phyloP scores from a whole-genome alignment of 805 yeast genomes.

The Ogataea pini region DNA sequence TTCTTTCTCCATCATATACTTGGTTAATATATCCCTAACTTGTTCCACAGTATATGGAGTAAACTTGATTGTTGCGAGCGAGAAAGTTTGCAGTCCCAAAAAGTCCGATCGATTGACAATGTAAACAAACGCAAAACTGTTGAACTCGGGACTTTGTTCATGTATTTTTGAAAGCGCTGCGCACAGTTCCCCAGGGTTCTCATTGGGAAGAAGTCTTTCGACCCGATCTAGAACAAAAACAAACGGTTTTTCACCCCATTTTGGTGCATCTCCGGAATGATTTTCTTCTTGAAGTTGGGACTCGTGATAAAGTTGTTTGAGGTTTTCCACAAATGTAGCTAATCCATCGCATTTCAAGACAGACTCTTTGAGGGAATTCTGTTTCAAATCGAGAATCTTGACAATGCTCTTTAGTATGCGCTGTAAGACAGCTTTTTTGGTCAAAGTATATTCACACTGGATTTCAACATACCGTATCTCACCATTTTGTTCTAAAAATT shows the following conservation, averaged over 20 bases:
- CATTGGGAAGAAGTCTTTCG: constrained; percentile 40
- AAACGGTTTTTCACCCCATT: constrained; percentile 33
- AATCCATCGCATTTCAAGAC: constrained; percentile 42
- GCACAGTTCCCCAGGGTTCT: constrained; percentile 39
- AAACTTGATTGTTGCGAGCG: constrained; percentile 45
- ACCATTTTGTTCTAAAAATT: constrained; percentile 18
- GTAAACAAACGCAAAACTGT: constrained; percentile 40
- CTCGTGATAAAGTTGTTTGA: constrained; percentile 38
- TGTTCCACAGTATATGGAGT: constrained; percentile 40
- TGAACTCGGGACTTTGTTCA: constrained; percentile 38
- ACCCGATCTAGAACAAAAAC: constrained; percentile 49
- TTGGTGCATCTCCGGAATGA: neutral
- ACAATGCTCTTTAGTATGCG: constrained; percentile 39
- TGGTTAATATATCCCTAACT: constrained; percentile 38
- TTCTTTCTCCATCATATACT: constrained; percentile 13
- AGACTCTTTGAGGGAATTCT: constrained; percentile 15
- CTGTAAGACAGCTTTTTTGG: constrained; percentile 43
- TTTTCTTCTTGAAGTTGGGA: neutral
- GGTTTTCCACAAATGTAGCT: constrained; percentile 40
- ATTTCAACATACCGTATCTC: constrained; percentile 35
- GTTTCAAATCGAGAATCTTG: constrained; percentile 6
- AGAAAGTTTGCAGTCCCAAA: constrained; percentile 37
- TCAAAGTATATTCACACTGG: constrained; percentile 47
- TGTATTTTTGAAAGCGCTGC: constrained; percentile 43
- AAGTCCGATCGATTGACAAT: constrained; percentile 44